Conservation (phyloP, 768 basidiomycete species). For the Gloeostereum incarnatum region DNA sequence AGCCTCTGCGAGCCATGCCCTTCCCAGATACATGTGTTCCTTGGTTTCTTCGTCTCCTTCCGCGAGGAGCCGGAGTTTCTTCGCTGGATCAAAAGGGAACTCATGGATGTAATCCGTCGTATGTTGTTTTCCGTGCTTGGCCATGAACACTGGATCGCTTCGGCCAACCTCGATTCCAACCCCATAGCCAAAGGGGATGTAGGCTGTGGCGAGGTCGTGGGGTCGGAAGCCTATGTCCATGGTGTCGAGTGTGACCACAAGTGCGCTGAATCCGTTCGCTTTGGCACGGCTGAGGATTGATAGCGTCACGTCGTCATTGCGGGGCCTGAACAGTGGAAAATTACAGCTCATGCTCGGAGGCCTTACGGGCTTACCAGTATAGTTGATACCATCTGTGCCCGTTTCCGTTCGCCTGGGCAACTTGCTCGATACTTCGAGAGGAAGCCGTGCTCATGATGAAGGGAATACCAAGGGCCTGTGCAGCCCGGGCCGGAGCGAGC, state of each 20-base stretch:
- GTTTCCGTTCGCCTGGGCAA: slow-evolving; percentile 63
- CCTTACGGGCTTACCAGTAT: slow-evolving; percentile 46
- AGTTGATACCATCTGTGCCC: slow-evolving; percentile 75
- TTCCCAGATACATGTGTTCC: slow-evolving; percentile 37
- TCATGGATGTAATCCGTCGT: slow-evolving; percentile 25
- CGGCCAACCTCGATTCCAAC: slow-evolving; percentile 57
- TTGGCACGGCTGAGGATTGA: slow-evolving; percentile 64
- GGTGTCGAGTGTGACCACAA: slow-evolving; percentile 77
- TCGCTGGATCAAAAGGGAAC: slow-evolving; percentile 53
- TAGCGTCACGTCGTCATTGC: slow-evolving; percentile 44
- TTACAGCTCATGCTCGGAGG: not conserved
- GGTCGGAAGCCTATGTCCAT: slow-evolving; percentile 70
- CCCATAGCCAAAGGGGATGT: slow-evolving; percentile 59
- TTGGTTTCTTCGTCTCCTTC: slow-evolving; percentile 39
- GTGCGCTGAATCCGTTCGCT: slow-evolving; percentile 52
- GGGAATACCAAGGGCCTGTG: slow-evolving; percentile 50
- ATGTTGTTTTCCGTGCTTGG: slow-evolving; percentile 35
- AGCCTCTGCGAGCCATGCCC: slow-evolving; percentile 52
- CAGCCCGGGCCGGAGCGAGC: slow-evolving; percentile 59
- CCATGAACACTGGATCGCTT: slow-evolving; percentile 78
- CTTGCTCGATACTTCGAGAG: slow-evolving; percentile 62
- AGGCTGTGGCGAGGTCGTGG: slow-evolving; percentile 57
- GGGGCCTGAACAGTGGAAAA: slow-evolving; percentile 37
- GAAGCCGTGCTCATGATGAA: slow-evolving; percentile 74
- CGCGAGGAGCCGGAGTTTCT: slow-evolving; percentile 27